Evolutionary conservation across 1,284 basidiomycete species (phyloP).

Genomic region (Grifola frondosa): DNA sequence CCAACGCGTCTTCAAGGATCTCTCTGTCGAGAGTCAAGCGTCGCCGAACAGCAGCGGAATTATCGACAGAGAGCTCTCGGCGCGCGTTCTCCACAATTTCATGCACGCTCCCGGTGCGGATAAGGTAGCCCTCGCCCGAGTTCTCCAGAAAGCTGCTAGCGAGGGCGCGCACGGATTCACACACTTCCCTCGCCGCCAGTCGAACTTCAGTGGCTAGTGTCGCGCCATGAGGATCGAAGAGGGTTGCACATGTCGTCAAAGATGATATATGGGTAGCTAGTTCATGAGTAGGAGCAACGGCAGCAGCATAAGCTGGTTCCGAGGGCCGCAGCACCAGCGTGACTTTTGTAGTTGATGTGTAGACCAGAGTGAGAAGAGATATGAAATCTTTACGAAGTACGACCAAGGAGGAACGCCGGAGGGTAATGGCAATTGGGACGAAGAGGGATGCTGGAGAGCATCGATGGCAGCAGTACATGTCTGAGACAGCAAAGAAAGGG

Average conservation of each 20-base stretch:
- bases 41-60: slow-evolving; percentile 57
- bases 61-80: slow-evolving; percentile 53
- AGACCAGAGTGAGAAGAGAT: slow-evolving; percentile 61
- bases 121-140: slow-evolving; percentile 47
- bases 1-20: slow-evolving; percentile 59
- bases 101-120: slow-evolving; percentile 64
- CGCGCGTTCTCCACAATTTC: slow-evolving; percentile 58
- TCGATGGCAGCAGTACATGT: slow-evolving; percentile 47
- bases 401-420: slow-evolving; percentile 32
- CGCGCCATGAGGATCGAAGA: slow-evolving; percentile 54
- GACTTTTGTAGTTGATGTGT: slow-evolving; percentile 61
- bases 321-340: slow-evolving; percentile 65
- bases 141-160: slow-evolving; percentile 37
- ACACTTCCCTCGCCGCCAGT: slow-evolving; percentile 43
- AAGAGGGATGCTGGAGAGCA: slow-evolving; percentile 25
- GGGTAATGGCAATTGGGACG: slow-evolving; percentile 15
- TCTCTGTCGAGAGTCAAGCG: slow-evolving; percentile 55
- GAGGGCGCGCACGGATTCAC: slow-evolving; percentile 46
- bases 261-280: slow-evolving; percentile 52
- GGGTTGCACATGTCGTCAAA: slow-evolving; percentile 56
- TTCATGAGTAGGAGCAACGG: slow-evolving; percentile 57
- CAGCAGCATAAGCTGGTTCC: slow-evolving; percentile 53
- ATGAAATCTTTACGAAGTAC: slow-evolving; percentile 56
- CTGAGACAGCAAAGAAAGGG: slow-evolving; percentile 30
- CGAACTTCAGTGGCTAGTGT: slow-evolving; percentile 53